These are phyloP conservation scores for Cercospora sesami DNA, from an alignment of 2,329 filamentous ascomycete genomes.

Conservation along the genomic window DNA sequence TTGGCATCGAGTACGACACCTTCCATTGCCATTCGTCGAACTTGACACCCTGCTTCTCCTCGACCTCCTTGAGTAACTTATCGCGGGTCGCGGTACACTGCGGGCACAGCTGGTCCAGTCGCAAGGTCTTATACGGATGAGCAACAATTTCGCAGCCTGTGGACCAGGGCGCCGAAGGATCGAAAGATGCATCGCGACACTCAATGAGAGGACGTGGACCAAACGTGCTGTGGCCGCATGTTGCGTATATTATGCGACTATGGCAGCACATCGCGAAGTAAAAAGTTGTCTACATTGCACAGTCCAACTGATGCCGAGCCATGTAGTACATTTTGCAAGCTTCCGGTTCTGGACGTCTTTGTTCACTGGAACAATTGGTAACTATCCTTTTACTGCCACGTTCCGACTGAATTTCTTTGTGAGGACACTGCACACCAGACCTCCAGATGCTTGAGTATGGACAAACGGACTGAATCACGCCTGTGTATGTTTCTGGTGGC, in stretches of 20 bases:
- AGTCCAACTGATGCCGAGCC: neutral
- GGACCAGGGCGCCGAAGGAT: constrained; percentile 27
- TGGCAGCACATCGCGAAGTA: constrained; percentile 46
- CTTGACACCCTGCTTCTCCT: constrained; percentile 34
- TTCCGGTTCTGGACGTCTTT: constrained; percentile 4
- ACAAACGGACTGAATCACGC: neutral
- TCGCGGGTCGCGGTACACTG: constrained; percentile 36
- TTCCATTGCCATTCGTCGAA: constrained; percentile 47
- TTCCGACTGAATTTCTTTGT: neutral
- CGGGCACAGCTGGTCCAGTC: constrained; percentile 39
- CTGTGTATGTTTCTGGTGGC: neutral
- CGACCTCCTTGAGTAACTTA: constrained; percentile 32
- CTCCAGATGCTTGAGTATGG: neutral
- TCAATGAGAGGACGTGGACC: constrained; percentile 38
- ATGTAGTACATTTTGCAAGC: neutral
- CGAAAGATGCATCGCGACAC: constrained; percentile 39
- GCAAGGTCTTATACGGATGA: constrained; percentile 42
- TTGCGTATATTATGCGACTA: constrained; percentile 44
- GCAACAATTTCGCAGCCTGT: constrained; percentile 33
- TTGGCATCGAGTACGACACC: constrained; percentile 42
- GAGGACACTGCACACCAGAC: neutral
- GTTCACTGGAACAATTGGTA: neutral
- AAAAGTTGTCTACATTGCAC: neutral
- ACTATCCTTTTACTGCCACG: neutral
- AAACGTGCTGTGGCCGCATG: constrained; percentile 46